These are phyloP conservation scores for Pyrenopolyporus hunteri DNA, from an alignment of 495 filamentous ascomycete genomes.

Conservation along the genomic window DNA sequence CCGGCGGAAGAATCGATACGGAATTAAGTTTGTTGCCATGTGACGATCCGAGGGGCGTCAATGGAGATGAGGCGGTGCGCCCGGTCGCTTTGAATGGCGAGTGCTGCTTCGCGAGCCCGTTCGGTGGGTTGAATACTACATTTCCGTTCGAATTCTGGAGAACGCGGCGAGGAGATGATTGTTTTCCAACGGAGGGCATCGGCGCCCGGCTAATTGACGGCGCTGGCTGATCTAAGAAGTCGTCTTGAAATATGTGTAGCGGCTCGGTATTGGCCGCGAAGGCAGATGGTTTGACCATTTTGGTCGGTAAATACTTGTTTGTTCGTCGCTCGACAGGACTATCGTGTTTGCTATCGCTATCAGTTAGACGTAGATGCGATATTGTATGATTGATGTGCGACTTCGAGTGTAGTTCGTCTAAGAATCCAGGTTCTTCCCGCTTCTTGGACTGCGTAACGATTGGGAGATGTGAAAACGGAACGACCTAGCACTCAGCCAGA, in stretches of 20 bases:
- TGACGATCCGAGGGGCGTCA: conserved; percentile 52
- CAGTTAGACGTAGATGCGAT: conserved; percentile 6
- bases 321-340: conserved; percentile 14
- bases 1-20: conserved; percentile 76
- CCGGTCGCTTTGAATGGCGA: conserved; percentile 62
- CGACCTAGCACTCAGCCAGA: conserved; percentile 32
- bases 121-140: conserved; percentile 62
- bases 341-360: conserved; percentile 16
- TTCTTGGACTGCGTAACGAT: conserved; percentile 26
- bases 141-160: conserved; percentile 60
- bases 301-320: conserved; percentile 23
- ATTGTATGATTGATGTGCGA: conserved; percentile 13
- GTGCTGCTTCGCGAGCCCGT: conserved; percentile 54
- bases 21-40: conserved; percentile 58
- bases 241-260: conserved; percentile 69
- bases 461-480: conserved; percentile 30
- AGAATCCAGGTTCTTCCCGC: conserved; percentile 17
- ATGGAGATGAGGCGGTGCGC: conserved; percentile 47
- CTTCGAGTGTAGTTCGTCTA: conserved; percentile 7
- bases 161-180: conserved; percentile 48
- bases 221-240: conserved; percentile 53
- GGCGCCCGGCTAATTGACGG: conserved; percentile 58
- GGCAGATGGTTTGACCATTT: conserved; percentile 66
- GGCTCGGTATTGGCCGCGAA: conserved; percentile 56
- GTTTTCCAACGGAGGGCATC: conserved; percentile 56